Percentiles rank a stretch among this genome's conserved stretches.
Conservation (phyloP, 2,329 filamentous ascomycete genomes). For the Endothia cerciana region DNA sequence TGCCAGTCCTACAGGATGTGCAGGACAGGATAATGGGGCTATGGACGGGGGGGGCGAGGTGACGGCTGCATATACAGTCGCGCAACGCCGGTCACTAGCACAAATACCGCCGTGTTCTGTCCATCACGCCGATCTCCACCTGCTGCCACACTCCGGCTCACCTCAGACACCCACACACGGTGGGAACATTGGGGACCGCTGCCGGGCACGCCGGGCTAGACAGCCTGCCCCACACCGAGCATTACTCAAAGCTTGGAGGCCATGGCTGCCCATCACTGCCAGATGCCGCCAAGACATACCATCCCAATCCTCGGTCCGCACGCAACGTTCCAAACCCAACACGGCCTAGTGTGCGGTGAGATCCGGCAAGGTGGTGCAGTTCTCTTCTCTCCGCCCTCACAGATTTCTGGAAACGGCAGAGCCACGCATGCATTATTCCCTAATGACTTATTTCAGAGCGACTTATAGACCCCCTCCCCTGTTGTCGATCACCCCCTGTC, state of each 20-base stretch:
- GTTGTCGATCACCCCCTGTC: neutral
- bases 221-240: neutral
- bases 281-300: constrained; percentile 3
- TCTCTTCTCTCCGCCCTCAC: neutral
- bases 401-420: neutral
- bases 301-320: neutral
- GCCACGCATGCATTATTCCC: neutral
- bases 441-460: no score
- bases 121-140: no score
- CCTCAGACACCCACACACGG: neutral
- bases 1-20: no score
- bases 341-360: neutral
- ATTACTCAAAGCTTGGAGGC: neutral
- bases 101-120: no score
- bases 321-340: constrained; percentile 2
- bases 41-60: no score
- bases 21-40: no score
- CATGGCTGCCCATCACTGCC: constrained; percentile 2
- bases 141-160: no score
- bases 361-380: neutral
- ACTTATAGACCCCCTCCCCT: neutral
- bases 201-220: neutral
- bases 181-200: neutral
- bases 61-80: no score
- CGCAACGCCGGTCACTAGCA: no score